A percentile compares a stretch with the other conserved stretches of the same genome.
These are phyloP conservation scores for Tylopilus vinaceipallidus DNA, from an alignment of 768 basidiomycete species.

Conservation along the genomic window DNA sequence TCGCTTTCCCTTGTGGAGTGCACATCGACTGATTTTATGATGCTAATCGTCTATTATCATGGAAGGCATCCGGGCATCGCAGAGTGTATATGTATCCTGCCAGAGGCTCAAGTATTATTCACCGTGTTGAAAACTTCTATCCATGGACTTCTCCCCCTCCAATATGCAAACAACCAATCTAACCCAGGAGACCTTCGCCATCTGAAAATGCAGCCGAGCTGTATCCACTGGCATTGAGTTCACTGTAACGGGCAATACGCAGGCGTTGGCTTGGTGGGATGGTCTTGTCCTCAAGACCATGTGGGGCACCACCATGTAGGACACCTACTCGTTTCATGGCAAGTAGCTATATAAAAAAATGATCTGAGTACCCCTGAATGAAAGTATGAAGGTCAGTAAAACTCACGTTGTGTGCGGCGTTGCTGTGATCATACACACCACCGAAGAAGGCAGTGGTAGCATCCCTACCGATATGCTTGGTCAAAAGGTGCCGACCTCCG, in stretches of 20 bases:
- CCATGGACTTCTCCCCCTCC: neutral
- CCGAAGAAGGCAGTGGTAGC: constrained; percentile 95
- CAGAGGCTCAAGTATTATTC: constrained; percentile 2
- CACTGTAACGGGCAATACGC: constrained; percentile 63
- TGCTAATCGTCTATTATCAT: constrained; percentile 2
- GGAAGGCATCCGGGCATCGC: constrained; percentile 10
- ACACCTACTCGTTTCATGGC: constrained; percentile 59
- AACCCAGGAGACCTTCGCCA: constrained; percentile 51
- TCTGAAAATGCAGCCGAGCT: constrained; percentile 59
- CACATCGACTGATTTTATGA: no score
- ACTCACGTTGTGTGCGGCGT: constrained; percentile 81
- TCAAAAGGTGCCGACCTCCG: constrained; percentile 81
- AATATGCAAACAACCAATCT: neutral
- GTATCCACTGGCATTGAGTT: constrained; percentile 47
- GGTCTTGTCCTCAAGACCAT: constrained; percentile 55
- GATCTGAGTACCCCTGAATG: constrained; percentile 4
- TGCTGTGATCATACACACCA: constrained; percentile 86
- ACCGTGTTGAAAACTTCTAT: constrained; percentile 8
- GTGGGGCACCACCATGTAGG: constrained; percentile 50
- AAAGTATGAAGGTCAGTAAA: neutral
- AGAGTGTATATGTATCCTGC: constrained; percentile 9
- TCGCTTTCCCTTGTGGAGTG: no score
- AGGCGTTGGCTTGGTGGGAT: constrained; percentile 75
- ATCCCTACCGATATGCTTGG: constrained; percentile 85
- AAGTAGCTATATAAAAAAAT: constrained; percentile 19